These are phyloP conservation scores for Penicillium coprophilum DNA, from an alignment of 495 filamentous ascomycete species.

Conservation along the genomic window DNA sequence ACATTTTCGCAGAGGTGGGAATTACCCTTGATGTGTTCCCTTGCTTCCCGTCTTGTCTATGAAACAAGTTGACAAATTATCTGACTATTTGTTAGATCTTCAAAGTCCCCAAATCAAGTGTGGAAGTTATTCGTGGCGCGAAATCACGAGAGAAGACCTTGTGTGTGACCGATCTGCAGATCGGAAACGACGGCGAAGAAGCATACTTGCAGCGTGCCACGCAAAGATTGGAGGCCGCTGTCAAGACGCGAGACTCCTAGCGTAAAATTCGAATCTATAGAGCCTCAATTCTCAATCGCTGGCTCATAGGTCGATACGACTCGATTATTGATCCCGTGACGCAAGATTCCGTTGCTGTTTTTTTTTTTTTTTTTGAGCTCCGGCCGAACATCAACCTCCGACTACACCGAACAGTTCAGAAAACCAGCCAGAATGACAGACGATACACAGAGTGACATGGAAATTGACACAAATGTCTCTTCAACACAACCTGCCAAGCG, in stretches of 20 bases:
- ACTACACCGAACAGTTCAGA: background rate
- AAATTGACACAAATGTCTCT: background rate
- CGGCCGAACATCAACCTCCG: constrained; percentile 5
- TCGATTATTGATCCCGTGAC: constrained; percentile 26
- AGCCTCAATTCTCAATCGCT: background rate
- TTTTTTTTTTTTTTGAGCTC: constrained; percentile 18
- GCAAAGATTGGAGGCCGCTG: constrained; percentile 16
- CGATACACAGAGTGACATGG: background rate
- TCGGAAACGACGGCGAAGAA: constrained; percentile 30
- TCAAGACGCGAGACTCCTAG: background rate
- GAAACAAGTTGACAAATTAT: constrained; percentile 4
- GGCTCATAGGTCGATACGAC: background rate
- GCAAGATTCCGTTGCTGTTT: constrained; percentile 19
- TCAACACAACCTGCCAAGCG: constrained; percentile 25
- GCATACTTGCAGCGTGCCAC: constrained; percentile 26
- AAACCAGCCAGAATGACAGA: constrained; percentile 10
- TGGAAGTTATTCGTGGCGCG: constrained; percentile 61
- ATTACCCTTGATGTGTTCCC: background rate
- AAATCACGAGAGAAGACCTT: constrained; percentile 64
- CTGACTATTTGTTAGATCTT: constrained; percentile 41
- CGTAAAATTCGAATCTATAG: background rate
- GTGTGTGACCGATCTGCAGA: constrained; percentile 32
- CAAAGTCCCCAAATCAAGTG: constrained; percentile 59
- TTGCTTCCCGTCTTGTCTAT: background rate
- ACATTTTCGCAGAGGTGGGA: constrained; percentile 62